These are phyloP conservation scores for Globisporangium spiculum DNA, from an alignment of 352 stramenopile species.

Conservation along the genomic window DNA sequence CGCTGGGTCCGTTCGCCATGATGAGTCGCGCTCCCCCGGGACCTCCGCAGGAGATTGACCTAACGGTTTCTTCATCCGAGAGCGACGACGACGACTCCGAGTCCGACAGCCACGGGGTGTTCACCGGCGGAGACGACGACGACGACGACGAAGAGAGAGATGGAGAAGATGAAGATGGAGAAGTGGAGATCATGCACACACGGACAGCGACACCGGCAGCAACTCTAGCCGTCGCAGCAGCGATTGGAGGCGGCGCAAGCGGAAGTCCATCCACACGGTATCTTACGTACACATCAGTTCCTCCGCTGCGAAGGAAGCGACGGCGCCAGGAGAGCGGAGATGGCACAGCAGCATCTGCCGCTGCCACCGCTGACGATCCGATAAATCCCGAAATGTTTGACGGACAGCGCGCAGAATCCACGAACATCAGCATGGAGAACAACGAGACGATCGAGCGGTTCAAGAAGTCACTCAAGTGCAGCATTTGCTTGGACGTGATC, in stretches of 20 bases:
- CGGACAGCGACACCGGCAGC: background rate
- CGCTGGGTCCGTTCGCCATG: conserved; percentile 5
- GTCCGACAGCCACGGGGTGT: background rate
- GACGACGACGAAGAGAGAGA: conserved; percentile 4
- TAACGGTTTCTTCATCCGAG: conserved; percentile 60
- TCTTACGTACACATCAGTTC: conserved; percentile 18
- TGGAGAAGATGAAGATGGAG: conserved; percentile 22
- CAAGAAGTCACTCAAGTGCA: conserved; percentile 77
- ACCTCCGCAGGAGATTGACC: conserved; percentile 54
- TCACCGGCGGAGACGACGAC: conserved; percentile 9
- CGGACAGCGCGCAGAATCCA: conserved; percentile 53
- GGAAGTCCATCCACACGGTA: conserved; percentile 17
- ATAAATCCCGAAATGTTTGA: conserved; percentile 27
- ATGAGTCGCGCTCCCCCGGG: background rate
- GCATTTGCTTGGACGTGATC: conserved; percentile 76
- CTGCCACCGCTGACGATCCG: background rate
- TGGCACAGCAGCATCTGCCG: background rate
- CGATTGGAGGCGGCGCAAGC: background rate
- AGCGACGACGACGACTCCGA: conserved; percentile 10
- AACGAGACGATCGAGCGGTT: conserved; percentile 75
- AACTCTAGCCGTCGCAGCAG: background rate
- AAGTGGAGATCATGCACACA: conserved; percentile 56
- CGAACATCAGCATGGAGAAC: conserved; percentile 68
- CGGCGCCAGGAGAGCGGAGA: conserved; percentile 24
- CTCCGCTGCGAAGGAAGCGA: conserved; percentile 38